phyloP scores from a whole-genome alignment of 2,329 filamentous ascomycete genomes.

The Penicillium polonicum region DNA sequence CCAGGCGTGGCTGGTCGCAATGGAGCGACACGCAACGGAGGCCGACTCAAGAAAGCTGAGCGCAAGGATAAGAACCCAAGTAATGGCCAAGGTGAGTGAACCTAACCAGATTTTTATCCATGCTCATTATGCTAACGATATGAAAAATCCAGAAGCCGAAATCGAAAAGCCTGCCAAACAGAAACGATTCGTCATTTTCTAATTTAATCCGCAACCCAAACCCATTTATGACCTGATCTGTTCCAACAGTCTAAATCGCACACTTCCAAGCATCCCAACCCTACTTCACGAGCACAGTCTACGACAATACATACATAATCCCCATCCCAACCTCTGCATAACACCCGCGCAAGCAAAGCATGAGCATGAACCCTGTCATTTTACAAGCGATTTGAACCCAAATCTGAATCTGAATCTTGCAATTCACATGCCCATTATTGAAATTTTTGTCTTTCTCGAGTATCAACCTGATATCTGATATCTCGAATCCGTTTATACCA shows the following conservation, averaged over 20 bases:
- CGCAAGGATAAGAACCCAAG: not conserved
- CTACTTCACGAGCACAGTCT: not conserved
- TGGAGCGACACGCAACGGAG: conserved; percentile 6
- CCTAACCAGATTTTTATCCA: fast-evolving
- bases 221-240: not conserved
- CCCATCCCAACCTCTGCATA: not conserved
- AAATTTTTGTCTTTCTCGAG: not conserved
- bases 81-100: conserved; percentile 12
- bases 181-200: conserved; percentile 29
- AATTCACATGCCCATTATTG: not conserved
- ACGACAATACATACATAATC: conserved; percentile 9
- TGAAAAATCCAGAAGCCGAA: not conserved
- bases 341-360: not conserved
- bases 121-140: not conserved
- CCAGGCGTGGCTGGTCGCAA: conserved; percentile 23
- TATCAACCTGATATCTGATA: not conserved
- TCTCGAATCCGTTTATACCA: not conserved
- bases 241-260: not conserved
- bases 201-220: not conserved
- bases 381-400: not conserved
- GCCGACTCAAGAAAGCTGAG: conserved; percentile 11
- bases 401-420: not conserved
- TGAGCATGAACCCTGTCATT: not conserved
- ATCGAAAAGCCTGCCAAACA: conserved; percentile 20
- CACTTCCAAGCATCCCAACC: not conserved